Base-by-base conservation (phyloP, 1,284 basidiomycete species). In the Marasmius tenuissimus region DNA sequence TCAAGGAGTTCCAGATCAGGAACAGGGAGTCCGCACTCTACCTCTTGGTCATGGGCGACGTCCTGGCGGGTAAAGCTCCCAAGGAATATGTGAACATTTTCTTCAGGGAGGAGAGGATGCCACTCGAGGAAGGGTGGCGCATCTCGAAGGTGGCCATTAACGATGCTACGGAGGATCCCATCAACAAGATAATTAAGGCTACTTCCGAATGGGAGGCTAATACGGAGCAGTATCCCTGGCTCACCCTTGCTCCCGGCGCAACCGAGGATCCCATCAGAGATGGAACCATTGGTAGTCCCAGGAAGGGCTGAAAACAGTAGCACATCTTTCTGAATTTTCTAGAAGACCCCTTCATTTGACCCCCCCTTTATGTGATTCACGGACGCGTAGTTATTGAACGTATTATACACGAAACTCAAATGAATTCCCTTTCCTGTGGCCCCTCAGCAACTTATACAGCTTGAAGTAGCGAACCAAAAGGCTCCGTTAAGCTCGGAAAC, bases 1-100 rank as follows among this genome's bases (percentile, higher is more conserved):
- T 54, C 40, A 69, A 67, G 57, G 68, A 70, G 38, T 62, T 68
- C 55, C 2, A 42, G 20, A 63, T 68, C 55, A 50, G 68, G n/a
- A 59, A 57, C 2, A 61, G 60, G 45, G 66, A 67, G 20, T 60
- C 59, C 14, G 65, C 63, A 1, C 61, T 69, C 27, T 61, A 60
- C 40, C 65, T 69, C 6, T 4, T 8, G 11, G 48, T 50, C 56
- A 66, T 69, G 57, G 68, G 67, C 4, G 66, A 69, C 51, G 57
- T 60, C 10, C 63, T 61, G 22, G 66, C 68, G 10, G 68, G 65
- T 4, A 59, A 66, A 34, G 63, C 67, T 2, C 64, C 68, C 4
- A 68, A 69, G 48, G 62, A 66, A 66, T 61, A 63, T 20, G 61
- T 65, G 22, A 51, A 63, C 18, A 56, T 63, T 18, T 56, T 65